Percentiles rank a stretch among this genome's conserved stretches.
These are phyloP conservation scores for Davidsoniella eucalypti DNA, from an alignment of 2,329 filamentous ascomycete genomes.

Conservation along the genomic window DNA sequence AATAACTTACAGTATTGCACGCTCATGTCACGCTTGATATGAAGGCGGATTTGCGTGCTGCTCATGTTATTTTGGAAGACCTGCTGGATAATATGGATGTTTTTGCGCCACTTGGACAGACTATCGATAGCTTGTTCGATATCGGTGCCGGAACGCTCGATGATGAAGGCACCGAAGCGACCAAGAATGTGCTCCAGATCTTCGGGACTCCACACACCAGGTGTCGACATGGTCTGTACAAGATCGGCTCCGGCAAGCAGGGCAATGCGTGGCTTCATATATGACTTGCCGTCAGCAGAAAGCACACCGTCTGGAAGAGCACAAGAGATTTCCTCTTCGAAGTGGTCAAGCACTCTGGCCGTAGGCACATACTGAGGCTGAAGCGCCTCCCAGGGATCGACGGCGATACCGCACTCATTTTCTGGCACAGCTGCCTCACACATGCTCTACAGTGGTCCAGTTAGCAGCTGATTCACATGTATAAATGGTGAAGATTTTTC, in stretches of 20 bases:
- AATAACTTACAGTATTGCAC: slow-evolving; percentile 45
- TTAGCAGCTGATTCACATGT: neutral
- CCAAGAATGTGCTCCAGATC: slow-evolving; percentile 82
- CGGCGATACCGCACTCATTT: slow-evolving; percentile 61
- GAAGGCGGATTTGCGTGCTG: slow-evolving; percentile 66
- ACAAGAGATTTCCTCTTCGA: slow-evolving; percentile 72
- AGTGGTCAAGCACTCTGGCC: slow-evolving; percentile 77
- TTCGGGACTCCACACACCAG: slow-evolving; percentile 64
- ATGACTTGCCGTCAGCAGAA: slow-evolving; percentile 47
- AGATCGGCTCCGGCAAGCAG: slow-evolving; percentile 67
- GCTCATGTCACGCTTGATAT: slow-evolving; percentile 64
- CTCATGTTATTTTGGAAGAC: slow-evolving; percentile 70
- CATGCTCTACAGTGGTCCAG: slow-evolving; percentile 38
- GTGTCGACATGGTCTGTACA: slow-evolving; percentile 56
- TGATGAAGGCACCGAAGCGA: slow-evolving; percentile 66
- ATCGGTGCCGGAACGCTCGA: slow-evolving; percentile 79
- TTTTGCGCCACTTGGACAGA: slow-evolving; percentile 66
- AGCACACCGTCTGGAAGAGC: slow-evolving; percentile 60
- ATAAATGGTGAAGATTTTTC: no score
- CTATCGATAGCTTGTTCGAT: slow-evolving; percentile 75
- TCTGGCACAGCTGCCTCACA: slow-evolving; percentile 64
- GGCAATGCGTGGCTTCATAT: slow-evolving; percentile 49
- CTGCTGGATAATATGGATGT: slow-evolving; percentile 76
- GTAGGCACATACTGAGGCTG: slow-evolving; percentile 77
- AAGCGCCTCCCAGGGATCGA: slow-evolving; percentile 73